Base-by-base conservation (phyloP, 805 yeast species). In the Starmerella apis region DNA sequence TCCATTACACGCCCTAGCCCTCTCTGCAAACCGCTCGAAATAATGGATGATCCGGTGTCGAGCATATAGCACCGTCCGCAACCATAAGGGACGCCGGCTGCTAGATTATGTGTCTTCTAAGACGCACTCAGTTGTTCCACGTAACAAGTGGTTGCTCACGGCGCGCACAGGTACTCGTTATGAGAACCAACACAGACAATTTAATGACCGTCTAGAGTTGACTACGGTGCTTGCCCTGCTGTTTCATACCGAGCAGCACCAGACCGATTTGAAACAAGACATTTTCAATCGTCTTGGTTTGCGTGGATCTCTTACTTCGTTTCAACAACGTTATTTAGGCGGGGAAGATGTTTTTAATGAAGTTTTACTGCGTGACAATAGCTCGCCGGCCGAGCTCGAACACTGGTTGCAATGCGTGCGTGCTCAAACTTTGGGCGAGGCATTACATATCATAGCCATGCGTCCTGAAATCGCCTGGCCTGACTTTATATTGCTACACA, bases 401-500 rank as follows among this genome's bases (percentile, higher is more conserved):
- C 19, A 14, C 13, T 51, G 51, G 53, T 45, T 38, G 11, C 41
- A 37, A 14, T 52, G 54, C 31, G 36, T 49, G 16, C 31, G 39
- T 18, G 60, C 61, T 1, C 33, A 49, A 0, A 44, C 55, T 1
- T 31, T 61, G 11, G 16, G 46, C 1, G 48, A 38, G 11, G 62
- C 65, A 2, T 20, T 61, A 16, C 46, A 41, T n/a, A 46, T 46
- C 20, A 57, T 59, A 53, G 22, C 27, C 2, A 39, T 45, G 5
- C 50, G 39, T 39, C 16, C 42, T 9, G 13, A 16, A 6, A 23
- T n/a, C 3, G 42, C 24, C 25, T 63, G 67, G 67, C 66, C 68
- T 6, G 48, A 46, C 14, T 62, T 62, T 39, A 48, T 64, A 30
- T 43, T 59, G 19, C 46, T 58, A 7, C 57, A 58, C 51, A 59